Evolutionary conservation across 2,329 filamentous ascomycete genomes (phyloP).

Genomic region (Cryoendolithus antarcticus): DNA sequence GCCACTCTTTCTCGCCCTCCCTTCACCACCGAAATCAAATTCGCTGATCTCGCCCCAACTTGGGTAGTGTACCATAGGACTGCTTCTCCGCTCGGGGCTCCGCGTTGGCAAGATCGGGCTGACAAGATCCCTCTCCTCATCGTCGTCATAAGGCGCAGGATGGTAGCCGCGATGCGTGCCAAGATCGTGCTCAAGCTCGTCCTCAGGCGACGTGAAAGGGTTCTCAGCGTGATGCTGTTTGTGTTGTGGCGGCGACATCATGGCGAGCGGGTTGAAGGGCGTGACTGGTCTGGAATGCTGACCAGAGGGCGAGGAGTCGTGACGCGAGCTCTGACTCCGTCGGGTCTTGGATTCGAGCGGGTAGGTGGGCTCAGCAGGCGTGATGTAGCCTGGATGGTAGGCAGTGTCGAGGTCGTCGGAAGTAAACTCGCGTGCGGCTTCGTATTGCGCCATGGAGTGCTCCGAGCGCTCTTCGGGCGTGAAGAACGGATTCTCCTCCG

Average conservation of each 20-base stretch:
- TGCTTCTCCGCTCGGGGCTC: conserved; percentile 3
- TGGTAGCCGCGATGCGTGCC: not conserved
- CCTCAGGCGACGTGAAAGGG: conserved; percentile 6
- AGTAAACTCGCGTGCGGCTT: not conserved
- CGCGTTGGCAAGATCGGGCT: conserved; percentile 4
- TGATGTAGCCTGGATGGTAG: conserved; percentile 4
- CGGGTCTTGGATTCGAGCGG: not conserved
- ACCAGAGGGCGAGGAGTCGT: conserved; percentile 1
- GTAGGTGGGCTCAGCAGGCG: not conserved
- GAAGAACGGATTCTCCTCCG: conserved; percentile 4
- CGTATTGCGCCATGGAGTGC: not conserved
- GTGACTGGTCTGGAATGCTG: conserved; percentile 4
- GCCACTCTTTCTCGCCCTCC: not conserved
- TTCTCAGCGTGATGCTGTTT: conserved; percentile 1
- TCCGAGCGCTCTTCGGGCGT: not conserved
- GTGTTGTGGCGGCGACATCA: conserved; percentile 2
- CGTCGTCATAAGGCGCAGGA: not conserved
- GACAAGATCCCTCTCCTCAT: conserved; percentile 6
- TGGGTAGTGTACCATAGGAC: conserved; percentile 7
- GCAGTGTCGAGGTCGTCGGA: not conserved
- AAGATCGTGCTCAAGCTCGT: not conserved
- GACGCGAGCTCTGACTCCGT: conserved; percentile 3
- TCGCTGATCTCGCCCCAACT: conserved; percentile 6
- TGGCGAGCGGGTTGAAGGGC: conserved; percentile 7
- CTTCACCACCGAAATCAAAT: conserved; percentile 7